phyloP scores from a whole-genome alignment of 371 early-diverging fungal species.

The Thermomucor indicae-seudaticae region DNA sequence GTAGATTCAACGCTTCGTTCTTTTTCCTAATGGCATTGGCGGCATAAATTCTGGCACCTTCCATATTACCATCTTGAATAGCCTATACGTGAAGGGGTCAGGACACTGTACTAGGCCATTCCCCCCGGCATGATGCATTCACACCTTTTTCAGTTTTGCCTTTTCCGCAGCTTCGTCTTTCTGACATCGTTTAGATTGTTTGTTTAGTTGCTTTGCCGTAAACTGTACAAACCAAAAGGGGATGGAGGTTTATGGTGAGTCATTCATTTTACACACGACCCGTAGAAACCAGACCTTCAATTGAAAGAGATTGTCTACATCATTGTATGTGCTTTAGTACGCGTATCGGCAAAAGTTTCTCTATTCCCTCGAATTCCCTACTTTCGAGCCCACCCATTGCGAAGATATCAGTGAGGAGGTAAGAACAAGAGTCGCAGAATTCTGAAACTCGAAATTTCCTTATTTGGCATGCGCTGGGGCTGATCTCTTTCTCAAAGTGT shows the following conservation, averaged over 20 bases:
- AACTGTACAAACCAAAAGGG: slow-evolving; percentile 59
- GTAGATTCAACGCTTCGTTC: slow-evolving; percentile 86
- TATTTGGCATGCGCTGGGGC: too few species aligned
- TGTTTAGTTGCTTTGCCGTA: slow-evolving; percentile 86
- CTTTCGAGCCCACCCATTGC: too few species aligned
- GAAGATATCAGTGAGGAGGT: too few species aligned
- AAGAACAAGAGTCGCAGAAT: too few species aligned
- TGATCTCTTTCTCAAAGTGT: too few species aligned
- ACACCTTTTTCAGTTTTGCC: slow-evolving; percentile 84
- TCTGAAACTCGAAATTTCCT: too few species aligned
- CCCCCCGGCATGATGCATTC: neutral
- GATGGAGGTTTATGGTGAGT: neutral
- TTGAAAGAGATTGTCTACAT: slow-evolving; percentile 64
- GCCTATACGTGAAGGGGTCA: slow-evolving; percentile 48
- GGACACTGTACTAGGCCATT: neutral
- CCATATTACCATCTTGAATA: slow-evolving; percentile 90
- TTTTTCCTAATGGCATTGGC: slow-evolving; percentile 97
- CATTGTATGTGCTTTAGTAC: too few species aligned
- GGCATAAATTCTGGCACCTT: slow-evolving; percentile 92
- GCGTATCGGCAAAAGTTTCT: too few species aligned
- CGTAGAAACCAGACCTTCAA: slow-evolving; percentile 49
- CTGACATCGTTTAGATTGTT: slow-evolving; percentile 78
- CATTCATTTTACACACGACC: neutral
- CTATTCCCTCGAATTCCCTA: too few species aligned
- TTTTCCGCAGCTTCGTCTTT: slow-evolving; percentile 86